Base-by-base conservation (phyloP, 306 rosid species). In the Gleditsia sinensis region DNA sequence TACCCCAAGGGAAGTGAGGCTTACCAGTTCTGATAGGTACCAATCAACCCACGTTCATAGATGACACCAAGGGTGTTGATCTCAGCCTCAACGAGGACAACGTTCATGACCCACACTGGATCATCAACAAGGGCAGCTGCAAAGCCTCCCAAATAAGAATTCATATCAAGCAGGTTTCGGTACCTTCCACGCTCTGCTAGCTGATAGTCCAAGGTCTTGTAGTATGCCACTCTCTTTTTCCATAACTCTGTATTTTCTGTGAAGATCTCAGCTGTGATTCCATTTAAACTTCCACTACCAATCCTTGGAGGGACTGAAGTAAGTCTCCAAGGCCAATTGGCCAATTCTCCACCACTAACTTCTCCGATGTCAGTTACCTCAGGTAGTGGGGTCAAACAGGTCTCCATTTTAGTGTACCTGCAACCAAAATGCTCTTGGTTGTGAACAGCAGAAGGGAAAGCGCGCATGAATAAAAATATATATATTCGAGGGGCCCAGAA, bases 101-200 rank as follows among this genome's bases (percentile, higher is more conserved):
- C 27, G 49, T 94, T 94, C 99, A 94, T 90, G 24, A 92, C 98
- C 98, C 99, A 94, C 59, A 84, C 83, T 3, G 98, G 99, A 45
- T 87, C 87, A 67, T 88, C 67, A 30, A 86, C 77, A 0, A 94
- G 71, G 9, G 96, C 93, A 70, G 99, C 98, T 39, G 98, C 96
- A 73, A 94, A 94, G 48, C 98, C 93, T 78, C 99, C 99, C 80
- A 94, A 81, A 82, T 77, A 80, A 20, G 99, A 70, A 77, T 88
- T 92, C 99, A 92, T 90, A 54, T 94, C 99, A 9, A 94, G 97
- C 64, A 94, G 74, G 69, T 94, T 94, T 2, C 98, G 78, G 45
- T 86, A 92, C 76, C 99, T 78, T 57, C 97, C 93, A 0, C 48
- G 67, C 40, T 90, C 96, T 0, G 93, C 92, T 57, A 92, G 83